Percentiles rank a stretch among this genome's conserved stretches.
These are phyloP conservation scores for Hypoxylon sp. DNA, from an alignment of 2,329 filamentous ascomycete genomes.

Conservation along the genomic window DNA sequence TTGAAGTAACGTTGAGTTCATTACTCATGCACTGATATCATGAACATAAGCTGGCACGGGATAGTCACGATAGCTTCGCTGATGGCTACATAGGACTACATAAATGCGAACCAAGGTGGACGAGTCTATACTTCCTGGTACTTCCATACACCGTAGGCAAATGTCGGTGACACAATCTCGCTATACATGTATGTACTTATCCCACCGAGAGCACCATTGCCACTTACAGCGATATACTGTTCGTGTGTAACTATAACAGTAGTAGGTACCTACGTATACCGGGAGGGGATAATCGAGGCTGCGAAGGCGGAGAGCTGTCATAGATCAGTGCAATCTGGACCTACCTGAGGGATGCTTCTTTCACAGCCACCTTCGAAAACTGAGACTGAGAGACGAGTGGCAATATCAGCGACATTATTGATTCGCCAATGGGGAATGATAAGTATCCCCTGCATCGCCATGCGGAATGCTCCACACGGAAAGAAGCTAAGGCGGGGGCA, in stretches of 20 bases:
- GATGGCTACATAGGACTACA: background rate
- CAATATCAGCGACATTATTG: conserved; percentile 5
- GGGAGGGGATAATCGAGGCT: background rate
- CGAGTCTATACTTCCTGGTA: background rate
- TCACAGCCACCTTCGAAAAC: background rate
- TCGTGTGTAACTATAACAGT: conserved; percentile 1
- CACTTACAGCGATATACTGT: background rate
- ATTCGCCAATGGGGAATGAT: conserved; percentile 25
- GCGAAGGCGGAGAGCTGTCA: background rate
- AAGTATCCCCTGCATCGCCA: conserved; percentile 19
- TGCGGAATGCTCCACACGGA: conserved; percentile 15
- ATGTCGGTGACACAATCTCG: background rate
- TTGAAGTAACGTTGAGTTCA: background rate
- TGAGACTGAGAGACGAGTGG: conserved; percentile 2
- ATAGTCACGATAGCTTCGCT: background rate
- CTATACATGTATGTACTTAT: background rate
- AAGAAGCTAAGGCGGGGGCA: conserved; percentile 16
- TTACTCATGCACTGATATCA: background rate
- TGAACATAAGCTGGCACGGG: background rate
- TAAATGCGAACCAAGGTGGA: background rate
- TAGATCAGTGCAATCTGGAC: conserved; percentile 2
- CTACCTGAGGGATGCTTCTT: background rate
- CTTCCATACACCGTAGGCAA: background rate
- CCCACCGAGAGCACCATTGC: background rate
- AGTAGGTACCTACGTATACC: too few relatives aligned